Percentiles rank a stretch among this genome's conserved stretches.
These are phyloP conservation scores for Hylodesmum podocarpum DNA, from an alignment of 306 rosid genomes.

Conservation along the genomic window DNA sequence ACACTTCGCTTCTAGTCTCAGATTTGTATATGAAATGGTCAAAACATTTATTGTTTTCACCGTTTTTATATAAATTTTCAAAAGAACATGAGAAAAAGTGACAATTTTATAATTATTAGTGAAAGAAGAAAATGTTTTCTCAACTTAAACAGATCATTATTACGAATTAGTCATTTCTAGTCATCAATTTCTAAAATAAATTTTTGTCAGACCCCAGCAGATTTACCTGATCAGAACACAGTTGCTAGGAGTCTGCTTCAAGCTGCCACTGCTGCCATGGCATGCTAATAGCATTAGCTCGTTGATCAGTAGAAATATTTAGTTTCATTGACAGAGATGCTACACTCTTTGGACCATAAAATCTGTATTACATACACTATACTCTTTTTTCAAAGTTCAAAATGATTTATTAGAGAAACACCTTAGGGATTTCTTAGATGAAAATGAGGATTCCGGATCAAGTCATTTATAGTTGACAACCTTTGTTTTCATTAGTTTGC, in stretches of 20 bases:
- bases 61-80: not conserved
- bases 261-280: constrained; percentile 43
- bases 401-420: not conserved
- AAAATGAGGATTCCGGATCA: not conserved
- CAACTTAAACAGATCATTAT: not conserved
- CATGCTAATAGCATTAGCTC: constrained; percentile 31
- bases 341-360: not conserved
- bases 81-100: not conserved
- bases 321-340: not conserved
- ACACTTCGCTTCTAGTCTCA: not conserved
- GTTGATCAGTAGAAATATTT: constrained; percentile 4
- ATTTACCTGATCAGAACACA: constrained; percentile 63
- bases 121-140: not conserved
- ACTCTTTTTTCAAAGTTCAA: constrained; percentile 16
- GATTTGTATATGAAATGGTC: not conserved
- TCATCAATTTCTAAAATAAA: constrained; percentile 6
- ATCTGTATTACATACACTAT: not conserved
- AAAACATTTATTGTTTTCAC: not conserved
- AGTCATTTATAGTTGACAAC: not conserved
- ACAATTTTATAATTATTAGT: not conserved
- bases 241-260: constrained; percentile 71
- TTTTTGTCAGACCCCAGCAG: constrained; percentile 60
- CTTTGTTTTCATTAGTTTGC: constrained; percentile 1
- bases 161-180: not conserved
- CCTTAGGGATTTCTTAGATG: not conserved